Conservation (phyloP, 352 stramenopile genomes). For the Globisporangium parvum region DNA sequence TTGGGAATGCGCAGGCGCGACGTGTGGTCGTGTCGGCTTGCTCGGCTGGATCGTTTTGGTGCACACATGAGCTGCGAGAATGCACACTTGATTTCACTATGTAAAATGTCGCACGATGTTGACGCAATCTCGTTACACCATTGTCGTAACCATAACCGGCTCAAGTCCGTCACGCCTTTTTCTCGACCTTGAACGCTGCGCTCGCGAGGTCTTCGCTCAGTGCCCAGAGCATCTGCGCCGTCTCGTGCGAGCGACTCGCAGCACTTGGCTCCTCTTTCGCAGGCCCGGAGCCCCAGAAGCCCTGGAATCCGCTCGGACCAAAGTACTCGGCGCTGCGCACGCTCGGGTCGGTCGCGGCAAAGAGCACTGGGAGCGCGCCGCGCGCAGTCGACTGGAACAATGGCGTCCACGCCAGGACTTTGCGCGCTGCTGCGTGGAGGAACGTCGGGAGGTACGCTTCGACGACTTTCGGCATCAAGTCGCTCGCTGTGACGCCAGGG, state of each 20-base stretch:
- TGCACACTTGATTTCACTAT: too few relatives aligned
- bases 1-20: not conserved
- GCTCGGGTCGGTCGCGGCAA: slow-evolving; percentile 16
- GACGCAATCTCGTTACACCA: not conserved
- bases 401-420: slow-evolving; percentile 14
- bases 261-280: slow-evolving; percentile 21
- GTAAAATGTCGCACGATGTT: too few relatives aligned
- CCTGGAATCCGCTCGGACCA: slow-evolving; percentile 25
- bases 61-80: too few relatives aligned
- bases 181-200: slow-evolving; percentile 17
- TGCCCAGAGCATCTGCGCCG: slow-evolving; percentile 21
- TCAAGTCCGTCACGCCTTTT: not conserved
- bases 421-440: slow-evolving; percentile 14
- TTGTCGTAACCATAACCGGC: too few relatives aligned
- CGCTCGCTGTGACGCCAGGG: slow-evolving; percentile 17
- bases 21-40: too few relatives aligned
- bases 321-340: slow-evolving; percentile 21
- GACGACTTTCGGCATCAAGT: slow-evolving; percentile 18
- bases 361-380: slow-evolving; percentile 22
- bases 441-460: slow-evolving; percentile 20
- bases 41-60: too few relatives aligned
- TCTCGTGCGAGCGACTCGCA: slow-evolving; percentile 24
- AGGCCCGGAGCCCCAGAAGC: slow-evolving; percentile 20
- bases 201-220: slow-evolving; percentile 26
- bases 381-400: slow-evolving; percentile 19